These are phyloP conservation scores for Thraustochytrium striatum DNA, from an alignment of 352 stramenopile species.

Conservation along the genomic window DNA sequence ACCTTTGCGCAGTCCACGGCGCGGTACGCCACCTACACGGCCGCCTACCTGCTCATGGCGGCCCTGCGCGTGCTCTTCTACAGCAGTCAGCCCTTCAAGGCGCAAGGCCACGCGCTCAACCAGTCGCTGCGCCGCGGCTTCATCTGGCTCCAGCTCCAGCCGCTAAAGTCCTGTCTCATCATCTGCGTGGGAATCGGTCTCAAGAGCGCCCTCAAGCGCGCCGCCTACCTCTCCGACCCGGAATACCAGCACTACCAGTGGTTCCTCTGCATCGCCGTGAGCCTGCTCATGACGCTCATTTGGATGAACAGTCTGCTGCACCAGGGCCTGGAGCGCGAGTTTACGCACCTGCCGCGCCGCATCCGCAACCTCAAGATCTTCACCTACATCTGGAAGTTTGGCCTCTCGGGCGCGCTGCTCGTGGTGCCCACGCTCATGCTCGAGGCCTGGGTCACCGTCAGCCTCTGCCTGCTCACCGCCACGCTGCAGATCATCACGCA, in stretches of 20 bases:
- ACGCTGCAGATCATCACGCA: constrained; percentile 21
- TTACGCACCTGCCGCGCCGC: not conserved
- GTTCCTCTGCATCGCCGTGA: constrained; percentile 27
- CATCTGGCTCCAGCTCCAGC: constrained; percentile 32
- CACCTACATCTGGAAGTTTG: constrained; percentile 25
- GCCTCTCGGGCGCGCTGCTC: not conserved
- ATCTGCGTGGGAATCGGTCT: constrained; percentile 33
- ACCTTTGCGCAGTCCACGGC: constrained; percentile 6
- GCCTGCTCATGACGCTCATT: not conserved
- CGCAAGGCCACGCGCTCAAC: constrained; percentile 38
- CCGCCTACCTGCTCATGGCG: constrained; percentile 39
- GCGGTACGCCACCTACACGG: constrained; percentile 24
- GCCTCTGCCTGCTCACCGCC: not conserved
- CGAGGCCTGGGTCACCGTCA: not conserved
- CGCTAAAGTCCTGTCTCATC: constrained; percentile 23
- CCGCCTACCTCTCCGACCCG: not conserved
- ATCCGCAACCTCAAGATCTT: constrained; percentile 41
- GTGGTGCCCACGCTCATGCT: not conserved
- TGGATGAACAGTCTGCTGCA: constrained; percentile 6
- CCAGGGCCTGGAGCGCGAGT: constrained; percentile 11
- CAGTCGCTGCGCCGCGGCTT: constrained; percentile 38
- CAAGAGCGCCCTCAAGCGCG: not conserved
- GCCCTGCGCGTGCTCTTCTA: constrained; percentile 45
- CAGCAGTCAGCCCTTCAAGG: constrained; percentile 45
- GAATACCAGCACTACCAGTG: not conserved